phyloP scores from a whole-genome alignment of 2,329 filamentous ascomycete genomes.

The Diaporthe ampelina region DNA sequence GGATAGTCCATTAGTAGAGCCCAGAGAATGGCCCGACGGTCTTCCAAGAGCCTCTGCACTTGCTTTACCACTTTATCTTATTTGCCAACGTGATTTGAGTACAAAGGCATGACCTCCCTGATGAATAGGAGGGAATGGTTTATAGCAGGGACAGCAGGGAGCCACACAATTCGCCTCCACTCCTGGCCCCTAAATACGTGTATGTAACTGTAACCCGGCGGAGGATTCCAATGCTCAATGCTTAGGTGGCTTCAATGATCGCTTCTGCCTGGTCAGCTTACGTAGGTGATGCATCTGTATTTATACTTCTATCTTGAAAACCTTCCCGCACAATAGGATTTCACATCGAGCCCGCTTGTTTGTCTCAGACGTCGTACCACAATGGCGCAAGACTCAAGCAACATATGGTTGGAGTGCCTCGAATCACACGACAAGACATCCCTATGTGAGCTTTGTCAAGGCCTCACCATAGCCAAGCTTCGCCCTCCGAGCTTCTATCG shows the following conservation, averaged over 20 bases:
- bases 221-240: constrained; percentile 7
- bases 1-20: no score
- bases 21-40: no score
- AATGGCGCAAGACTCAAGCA: background rate
- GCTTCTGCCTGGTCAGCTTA: background rate
- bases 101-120: no score
- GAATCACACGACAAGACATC: constrained; percentile 9
- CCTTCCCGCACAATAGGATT: background rate
- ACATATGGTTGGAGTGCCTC: background rate
- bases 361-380: background rate
- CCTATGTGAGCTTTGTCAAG: constrained; percentile 12
- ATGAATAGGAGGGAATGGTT: no score
- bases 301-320: background rate
- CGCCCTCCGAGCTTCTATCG: constrained; percentile 15
- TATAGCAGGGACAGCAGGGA: no score
- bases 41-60: no score
- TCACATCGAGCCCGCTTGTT: background rate
- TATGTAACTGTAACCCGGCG: background rate
- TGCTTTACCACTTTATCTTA: no score
- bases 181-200: background rate
- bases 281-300: background rate
- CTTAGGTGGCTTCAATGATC: background rate
- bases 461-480: constrained; percentile 3
- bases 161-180: background rate
- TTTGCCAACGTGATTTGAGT: no score